phyloP scores from a whole-genome alignment of 2,329 filamentous ascomycete species.

The Claviceps capensis region DNA sequence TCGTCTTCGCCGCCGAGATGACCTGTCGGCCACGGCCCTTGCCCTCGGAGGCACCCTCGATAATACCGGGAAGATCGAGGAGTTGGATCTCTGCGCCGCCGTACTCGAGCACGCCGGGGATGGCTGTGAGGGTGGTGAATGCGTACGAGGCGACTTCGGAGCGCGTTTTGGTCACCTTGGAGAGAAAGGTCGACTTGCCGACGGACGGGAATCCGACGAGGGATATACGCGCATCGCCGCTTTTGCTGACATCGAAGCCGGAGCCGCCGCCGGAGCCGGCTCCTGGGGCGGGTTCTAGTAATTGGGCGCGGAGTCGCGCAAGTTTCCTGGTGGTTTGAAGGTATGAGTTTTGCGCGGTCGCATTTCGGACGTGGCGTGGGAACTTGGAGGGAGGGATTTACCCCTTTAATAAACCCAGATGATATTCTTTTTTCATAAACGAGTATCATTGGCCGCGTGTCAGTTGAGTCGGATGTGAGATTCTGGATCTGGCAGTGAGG shows the following conservation, averaged over 20 bases:
- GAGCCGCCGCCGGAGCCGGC: slow-evolving; percentile 63
- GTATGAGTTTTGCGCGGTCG: slow-evolving; percentile 45
- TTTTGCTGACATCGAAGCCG: slow-evolving; percentile 92
- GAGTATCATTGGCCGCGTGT: slow-evolving; percentile 1
- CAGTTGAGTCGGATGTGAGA: slow-evolving; percentile 3
- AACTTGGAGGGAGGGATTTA: slow-evolving; percentile 25
- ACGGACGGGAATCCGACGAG: slow-evolving; percentile 98
- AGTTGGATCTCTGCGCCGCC: slow-evolving; percentile 97
- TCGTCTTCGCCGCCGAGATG: slow-evolving; percentile 95
- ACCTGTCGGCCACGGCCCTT: slow-evolving; percentile 94
- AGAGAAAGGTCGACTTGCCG: slow-evolving; percentile 97
- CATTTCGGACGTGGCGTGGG: no score
- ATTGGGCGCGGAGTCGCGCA: slow-evolving; percentile 81
- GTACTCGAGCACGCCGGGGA: slow-evolving; percentile 94
- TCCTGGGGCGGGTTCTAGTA: slow-evolving; percentile 78
- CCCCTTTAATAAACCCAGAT: slow-evolving; percentile 95
- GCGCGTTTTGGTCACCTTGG: slow-evolving; percentile 95
- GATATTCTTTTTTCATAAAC: slow-evolving; percentile 57
- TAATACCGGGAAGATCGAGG: slow-evolving; percentile 93
- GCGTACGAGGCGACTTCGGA: slow-evolving; percentile 93
- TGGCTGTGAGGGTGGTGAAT: slow-evolving; percentile 95
- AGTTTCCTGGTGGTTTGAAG: slow-evolving; percentile 56
- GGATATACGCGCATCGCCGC: slow-evolving; percentile 89
- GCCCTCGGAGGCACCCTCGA: slow-evolving; percentile 89
- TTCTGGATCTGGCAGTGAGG: no score